A percentile compares a stretch with the other conserved stretches of the same genome.
Conservation (phyloP, 2,329 filamentous ascomycete genomes). For the Sclerotinia spermophila region DNA sequence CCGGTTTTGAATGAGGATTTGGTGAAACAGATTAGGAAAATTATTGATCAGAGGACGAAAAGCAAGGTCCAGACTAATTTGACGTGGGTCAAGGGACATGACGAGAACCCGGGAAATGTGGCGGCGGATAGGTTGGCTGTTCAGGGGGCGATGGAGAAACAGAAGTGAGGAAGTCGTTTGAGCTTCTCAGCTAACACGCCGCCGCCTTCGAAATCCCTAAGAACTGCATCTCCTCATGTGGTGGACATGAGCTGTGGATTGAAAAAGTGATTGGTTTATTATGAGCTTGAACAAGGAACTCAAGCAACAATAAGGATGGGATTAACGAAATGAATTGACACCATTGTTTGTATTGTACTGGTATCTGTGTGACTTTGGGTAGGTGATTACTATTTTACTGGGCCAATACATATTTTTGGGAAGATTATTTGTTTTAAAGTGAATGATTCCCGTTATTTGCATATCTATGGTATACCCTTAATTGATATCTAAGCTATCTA, state of each 20-base stretch:
- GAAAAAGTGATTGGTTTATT: background rate
- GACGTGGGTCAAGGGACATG: conserved; percentile 88
- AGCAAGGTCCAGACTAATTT: conserved; percentile 64
- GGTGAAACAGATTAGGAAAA: conserved; percentile 65
- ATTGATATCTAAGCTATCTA: background rate
- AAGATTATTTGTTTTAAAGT: background rate
- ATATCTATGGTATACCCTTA: background rate
- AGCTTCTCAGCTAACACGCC: background rate
- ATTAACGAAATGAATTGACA: background rate
- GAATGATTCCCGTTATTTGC: background rate
- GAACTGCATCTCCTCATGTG: background rate
- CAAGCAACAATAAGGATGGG: background rate
- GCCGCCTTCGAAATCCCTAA: background rate
- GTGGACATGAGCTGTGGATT: background rate
- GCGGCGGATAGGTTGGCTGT: conserved; percentile 78
- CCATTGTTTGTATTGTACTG: background rate
- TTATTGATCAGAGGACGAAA: conserved; percentile 65
- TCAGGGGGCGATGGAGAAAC: conserved; percentile 47
- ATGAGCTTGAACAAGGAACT: background rate
- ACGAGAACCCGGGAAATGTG: conserved; percentile 66
- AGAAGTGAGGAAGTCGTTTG: background rate
- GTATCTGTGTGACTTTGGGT: background rate
- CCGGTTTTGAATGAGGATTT: conserved; percentile 85
- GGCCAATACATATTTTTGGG: background rate
- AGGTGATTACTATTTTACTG: background rate